These are phyloP conservation scores for Fagopyrum esculentum DNA, from an alignment of 148 eudicot species.

Conservation along the genomic window DNA sequence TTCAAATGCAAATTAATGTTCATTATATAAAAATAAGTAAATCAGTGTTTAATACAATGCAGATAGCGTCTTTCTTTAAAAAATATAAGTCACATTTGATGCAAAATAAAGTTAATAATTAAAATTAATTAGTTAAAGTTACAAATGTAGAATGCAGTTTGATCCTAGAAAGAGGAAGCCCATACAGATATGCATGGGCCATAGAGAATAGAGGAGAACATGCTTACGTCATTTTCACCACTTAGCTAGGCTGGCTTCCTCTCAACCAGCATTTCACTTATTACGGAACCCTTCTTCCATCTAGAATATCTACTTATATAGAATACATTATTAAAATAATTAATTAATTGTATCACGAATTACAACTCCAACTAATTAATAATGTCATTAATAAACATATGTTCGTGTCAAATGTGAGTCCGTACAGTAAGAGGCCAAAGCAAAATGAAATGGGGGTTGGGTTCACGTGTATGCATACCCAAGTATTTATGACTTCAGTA, in stretches of 20 bases:
- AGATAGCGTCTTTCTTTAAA: too few relatives aligned
- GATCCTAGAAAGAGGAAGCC: not conserved
- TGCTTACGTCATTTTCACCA: not conserved
- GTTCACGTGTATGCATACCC: conserved; percentile 6
- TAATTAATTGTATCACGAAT: not conserved
- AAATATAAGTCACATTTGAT: too few relatives aligned
- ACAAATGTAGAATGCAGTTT: too few relatives aligned
- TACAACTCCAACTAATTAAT: too few relatives aligned
- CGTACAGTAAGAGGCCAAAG: conserved; percentile 5
- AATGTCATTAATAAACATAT: not conserved
- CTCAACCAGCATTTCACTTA: not conserved
- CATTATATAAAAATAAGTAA: too few relatives aligned
- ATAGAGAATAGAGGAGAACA: not conserved
- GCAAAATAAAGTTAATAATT: too few relatives aligned
- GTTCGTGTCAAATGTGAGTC: not conserved
- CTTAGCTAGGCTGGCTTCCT: not conserved
- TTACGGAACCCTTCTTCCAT: not conserved
- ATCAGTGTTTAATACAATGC: too few relatives aligned
- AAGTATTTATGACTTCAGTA: not conserved
- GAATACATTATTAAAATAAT: not conserved
- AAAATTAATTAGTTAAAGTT: too few relatives aligned
- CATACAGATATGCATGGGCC: not conserved
- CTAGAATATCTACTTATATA: not conserved
- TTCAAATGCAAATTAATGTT: too few relatives aligned
- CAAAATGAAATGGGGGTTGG: not conserved